Conservation (phyloP, 129 eudicot species). For the Silybum marianum region DNA sequence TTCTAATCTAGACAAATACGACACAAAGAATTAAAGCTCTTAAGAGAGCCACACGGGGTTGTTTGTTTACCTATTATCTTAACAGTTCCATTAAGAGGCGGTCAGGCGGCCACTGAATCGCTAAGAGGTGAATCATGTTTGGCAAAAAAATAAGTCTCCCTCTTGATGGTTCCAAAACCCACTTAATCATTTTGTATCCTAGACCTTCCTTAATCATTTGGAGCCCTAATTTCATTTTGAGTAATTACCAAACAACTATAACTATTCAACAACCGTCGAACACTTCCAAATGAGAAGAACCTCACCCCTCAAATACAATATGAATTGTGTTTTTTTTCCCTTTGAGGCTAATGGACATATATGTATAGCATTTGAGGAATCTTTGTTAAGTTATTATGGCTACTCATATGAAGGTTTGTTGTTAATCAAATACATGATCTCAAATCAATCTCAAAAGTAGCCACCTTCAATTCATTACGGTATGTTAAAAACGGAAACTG, state of each 20-base stretch:
- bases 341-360: background rate
- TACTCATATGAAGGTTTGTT: background rate
- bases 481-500: background rate
- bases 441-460: background rate
- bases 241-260: no score
- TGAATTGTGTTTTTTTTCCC: no score
- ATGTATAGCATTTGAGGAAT: background rate
- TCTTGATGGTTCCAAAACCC: no score
- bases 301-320: background rate
- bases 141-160: no score
- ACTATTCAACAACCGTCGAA: no score
- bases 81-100: no score
- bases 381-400: background rate
- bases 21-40: background rate
- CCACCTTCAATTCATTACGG: background rate
- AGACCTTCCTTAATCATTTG: no score
- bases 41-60: background rate
- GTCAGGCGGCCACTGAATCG: no score
- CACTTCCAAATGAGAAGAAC: background rate
- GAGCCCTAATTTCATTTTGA: no score
- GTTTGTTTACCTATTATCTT: no score
- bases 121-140: no score
- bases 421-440: background rate
- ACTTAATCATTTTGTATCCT: no score
- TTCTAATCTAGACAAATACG: background rate